phyloP scores from a whole-genome alignment of 2,329 filamentous ascomycete species.

The Trichophyton mentagrophytes region DNA sequence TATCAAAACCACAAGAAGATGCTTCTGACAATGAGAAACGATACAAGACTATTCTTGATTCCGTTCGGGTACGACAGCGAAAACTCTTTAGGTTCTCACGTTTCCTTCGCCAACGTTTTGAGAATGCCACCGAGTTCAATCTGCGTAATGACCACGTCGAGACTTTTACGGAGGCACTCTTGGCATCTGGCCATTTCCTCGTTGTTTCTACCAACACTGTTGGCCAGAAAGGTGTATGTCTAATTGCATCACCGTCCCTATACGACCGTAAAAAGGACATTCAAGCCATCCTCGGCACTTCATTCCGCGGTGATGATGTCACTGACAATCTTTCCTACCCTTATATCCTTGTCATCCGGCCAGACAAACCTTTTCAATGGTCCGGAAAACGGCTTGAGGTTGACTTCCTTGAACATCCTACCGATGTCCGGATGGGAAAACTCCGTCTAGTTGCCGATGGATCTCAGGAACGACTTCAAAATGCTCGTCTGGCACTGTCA shows the following conservation, averaged over 20 bases:
- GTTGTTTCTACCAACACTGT: conserved; percentile 55
- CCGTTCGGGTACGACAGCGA: conserved; percentile 85
- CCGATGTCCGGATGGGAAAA: conserved; percentile 77
- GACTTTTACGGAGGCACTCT: conserved; percentile 67
- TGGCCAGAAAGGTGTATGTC: conserved; percentile 62
- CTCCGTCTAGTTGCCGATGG: conserved; percentile 80
- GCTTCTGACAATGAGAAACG: conserved; percentile 86
- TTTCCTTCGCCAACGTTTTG: conserved; percentile 82
- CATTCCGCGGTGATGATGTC: conserved; percentile 55
- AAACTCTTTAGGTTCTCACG: conserved; percentile 93
- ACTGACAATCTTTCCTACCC: conserved; percentile 65
- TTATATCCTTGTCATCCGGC: conserved; percentile 73
- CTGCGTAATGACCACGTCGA: conserved; percentile 58
- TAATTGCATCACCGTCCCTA: conserved; percentile 74
- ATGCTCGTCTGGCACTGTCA: conserved; percentile 65
- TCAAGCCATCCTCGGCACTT: conserved; percentile 69
- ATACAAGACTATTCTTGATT: conserved; percentile 91
- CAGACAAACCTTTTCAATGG: conserved; percentile 70
- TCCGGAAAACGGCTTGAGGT: conserved; percentile 62
- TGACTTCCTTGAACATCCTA: conserved; percentile 60
- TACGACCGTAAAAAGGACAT: conserved; percentile 67
- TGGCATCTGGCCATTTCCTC: conserved; percentile 74
- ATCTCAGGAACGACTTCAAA: conserved; percentile 62
- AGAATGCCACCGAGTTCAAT: conserved; percentile 92
- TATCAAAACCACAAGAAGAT: conserved; percentile 70